These are phyloP conservation scores for Fomitopsis pinicola DNA, from an alignment of 1,284 basidiomycete species.

Conservation along the genomic window DNA sequence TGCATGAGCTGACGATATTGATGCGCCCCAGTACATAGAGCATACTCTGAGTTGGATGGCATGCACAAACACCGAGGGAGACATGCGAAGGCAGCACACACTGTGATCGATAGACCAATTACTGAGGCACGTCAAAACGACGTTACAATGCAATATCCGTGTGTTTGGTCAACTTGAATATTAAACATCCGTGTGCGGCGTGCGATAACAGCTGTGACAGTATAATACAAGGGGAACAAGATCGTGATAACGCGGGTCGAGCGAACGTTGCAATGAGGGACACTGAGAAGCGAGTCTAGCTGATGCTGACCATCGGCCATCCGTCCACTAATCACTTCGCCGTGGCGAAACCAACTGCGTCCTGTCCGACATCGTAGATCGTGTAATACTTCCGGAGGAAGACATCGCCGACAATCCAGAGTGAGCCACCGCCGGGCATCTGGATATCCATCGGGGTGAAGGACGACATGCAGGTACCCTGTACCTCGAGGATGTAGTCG, in stretches of 20 bases:
- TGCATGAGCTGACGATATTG: too few relatives aligned
- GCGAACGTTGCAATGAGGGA: not conserved
- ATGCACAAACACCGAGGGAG: too few relatives aligned
- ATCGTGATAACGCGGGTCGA: not conserved
- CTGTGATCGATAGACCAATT: too few relatives aligned
- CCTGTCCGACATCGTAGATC: conserved; percentile 83
- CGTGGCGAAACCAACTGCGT: conserved; percentile 86
- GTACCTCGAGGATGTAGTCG: conserved; percentile 87
- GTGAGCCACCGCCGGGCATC: conserved; percentile 78
- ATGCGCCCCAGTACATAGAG: too few relatives aligned
- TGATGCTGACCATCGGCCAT: not conserved
- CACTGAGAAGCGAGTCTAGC: not conserved
- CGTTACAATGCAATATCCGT: too few relatives aligned
- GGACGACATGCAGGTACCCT: conserved; percentile 91
- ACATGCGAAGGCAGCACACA: too few relatives aligned
- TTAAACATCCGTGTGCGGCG: not conserved
- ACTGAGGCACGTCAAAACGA: too few relatives aligned
- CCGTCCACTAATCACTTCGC: conserved; percentile 9
- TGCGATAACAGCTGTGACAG: not conserved
- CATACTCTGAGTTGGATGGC: too few relatives aligned
- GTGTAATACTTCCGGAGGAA: conserved; percentile 92
- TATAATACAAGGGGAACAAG: not conserved
- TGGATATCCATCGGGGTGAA: conserved; percentile 95
- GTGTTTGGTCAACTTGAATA: not conserved
- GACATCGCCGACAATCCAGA: conserved; percentile 95